Base-by-base conservation (phyloP, 1,139 yeast species). In the Candida mesenterica region DNA sequence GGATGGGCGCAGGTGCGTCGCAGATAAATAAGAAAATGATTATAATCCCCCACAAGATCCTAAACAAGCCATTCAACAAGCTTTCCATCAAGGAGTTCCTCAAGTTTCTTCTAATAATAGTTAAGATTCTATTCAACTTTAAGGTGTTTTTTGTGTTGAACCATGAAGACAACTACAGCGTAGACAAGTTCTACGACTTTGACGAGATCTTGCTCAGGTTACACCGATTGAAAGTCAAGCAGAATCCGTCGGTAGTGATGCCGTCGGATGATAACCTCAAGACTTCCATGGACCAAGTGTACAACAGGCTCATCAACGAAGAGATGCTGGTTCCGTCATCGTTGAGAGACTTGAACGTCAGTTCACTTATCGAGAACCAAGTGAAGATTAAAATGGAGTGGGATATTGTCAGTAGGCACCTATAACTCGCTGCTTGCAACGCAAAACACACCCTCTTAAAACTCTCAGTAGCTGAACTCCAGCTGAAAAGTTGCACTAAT, bases 11-110 rank as follows among this genome's bases (percentile, higher is more conserved):
- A 33, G 10, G 25, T 4, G 9, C 19, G 12, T 20, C 24, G 4
- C 19, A 15, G 6, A 23, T 36, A 2, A 34, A 35, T 16, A 55
- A 62, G 38, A 61, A 56, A 38, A 46, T 63, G 33, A 61, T 68
- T 3, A 60, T 70, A 5, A 61, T 70, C 2, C 75, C 77, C 0
- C 75, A 71, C 41, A 62, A 64, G 38, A 65, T 71, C 5, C 54
- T 71, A 20, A 60, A 59, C 38, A 67, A 68, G 37, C 75, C 75
- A 5, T 63, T 71, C 38, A 58, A 62, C 24, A 65, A 64, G 39
- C 52, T 70, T 23, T 52, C 66, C 16, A 55, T 64, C 9, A 61
- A 62, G 33, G 77, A 71, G 39, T 68, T 64, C 38, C 48, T 68
- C 28, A 54, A 53, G 38, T 68, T 71, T 37, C 49, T 71, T 3